Evolutionary conservation across 192 early-diverging fungal genomes (phyloP), one percentile per base, ranked within the genome.

Genomic region (Borealophlyctis nickersoniae): DNA sequence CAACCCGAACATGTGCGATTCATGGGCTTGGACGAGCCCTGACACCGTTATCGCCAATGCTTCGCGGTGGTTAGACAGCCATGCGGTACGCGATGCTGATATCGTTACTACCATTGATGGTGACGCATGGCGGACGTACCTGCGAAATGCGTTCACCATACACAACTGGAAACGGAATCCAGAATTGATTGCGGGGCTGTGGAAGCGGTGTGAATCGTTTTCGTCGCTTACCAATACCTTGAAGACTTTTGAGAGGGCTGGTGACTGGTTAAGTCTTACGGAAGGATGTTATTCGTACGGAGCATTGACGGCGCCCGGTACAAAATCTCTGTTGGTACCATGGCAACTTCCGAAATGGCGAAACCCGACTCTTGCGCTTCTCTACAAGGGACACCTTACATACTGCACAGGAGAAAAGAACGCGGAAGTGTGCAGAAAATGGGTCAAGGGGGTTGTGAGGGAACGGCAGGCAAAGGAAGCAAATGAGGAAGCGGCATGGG

Each of bases 241-340:
- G n/a, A 45, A 53, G 2, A 36, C 65, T 11, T 73, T 73, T 36
- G 51, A 16, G 2, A 32, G 56, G 22, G 28, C 65, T 1, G 16
- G n/a, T 45, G 52, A 23, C 28, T 73, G 36, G 32, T 31, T 59
- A n/a, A 49, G 32, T 32, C 9, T 73, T n/a, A 63, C 66, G 4
- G 71, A 73, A 35, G 65, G 71, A 14, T 73, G 71, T 34, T 73
- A 73, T 54, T 73, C 71, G 1, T 24, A 67, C 58, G 66, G 66
- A 30, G 71, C 63, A 19, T 36, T 73, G 23, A 56, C 66, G 22
- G 22, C 39, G 7, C 65, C 65, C 14, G 36, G 61, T 1, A 51
- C 69, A 29, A 30, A 23, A 1, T 26, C 63, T 28, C 49, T 73
- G 22, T 50, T 68, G 19, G 54, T 58, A 0, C 71, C 71, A 49